Evolutionary conservation across 768 basidiomycete species (phyloP).

Genomic region (Boletellus sp.): DNA sequence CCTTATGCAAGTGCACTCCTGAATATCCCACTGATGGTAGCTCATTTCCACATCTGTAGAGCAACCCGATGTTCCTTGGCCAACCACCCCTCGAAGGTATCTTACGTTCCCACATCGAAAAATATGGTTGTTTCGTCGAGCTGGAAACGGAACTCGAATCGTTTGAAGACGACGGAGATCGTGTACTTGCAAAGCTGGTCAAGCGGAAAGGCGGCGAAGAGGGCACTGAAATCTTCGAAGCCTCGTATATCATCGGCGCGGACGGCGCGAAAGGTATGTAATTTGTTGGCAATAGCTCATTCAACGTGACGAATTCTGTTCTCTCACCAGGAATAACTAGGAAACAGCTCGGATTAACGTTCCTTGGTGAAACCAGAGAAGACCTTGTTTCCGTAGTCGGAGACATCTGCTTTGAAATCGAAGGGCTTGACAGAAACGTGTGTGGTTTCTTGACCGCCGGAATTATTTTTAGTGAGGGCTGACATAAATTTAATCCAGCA

Average conservation of each 20-base stretch:
- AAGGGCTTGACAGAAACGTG: slow-evolving; percentile 32
- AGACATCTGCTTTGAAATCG: slow-evolving; percentile 34
- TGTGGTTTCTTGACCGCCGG: not conserved
- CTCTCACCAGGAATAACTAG: slow-evolving; percentile 31
- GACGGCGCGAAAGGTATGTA: slow-evolving; percentile 37
- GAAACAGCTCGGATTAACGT: slow-evolving; percentile 39
- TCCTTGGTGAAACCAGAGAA: slow-evolving; percentile 39
- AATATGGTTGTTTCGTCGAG: slow-evolving; percentile 34
- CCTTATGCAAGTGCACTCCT: slow-evolving; percentile 21
- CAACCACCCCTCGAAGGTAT: slow-evolving; percentile 32
- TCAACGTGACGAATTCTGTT: not conserved
- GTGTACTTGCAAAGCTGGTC: slow-evolving; percentile 36
- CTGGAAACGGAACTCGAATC: slow-evolving; percentile 42
- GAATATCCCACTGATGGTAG: not conserved
- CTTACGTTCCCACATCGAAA: slow-evolving; percentile 17
- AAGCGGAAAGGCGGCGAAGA: slow-evolving; percentile 24
- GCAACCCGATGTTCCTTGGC: slow-evolving; percentile 13
- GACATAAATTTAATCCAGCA: slow-evolving; percentile 7
- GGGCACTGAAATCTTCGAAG: slow-evolving; percentile 23
- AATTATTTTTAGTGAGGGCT: not conserved
- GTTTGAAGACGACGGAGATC: slow-evolving; percentile 37
- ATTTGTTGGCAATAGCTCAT: not conserved
- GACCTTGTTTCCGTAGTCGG: slow-evolving; percentile 30
- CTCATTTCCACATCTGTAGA: slow-evolving; percentile 3
- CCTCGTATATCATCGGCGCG: slow-evolving; percentile 37